phyloP scores from a whole-genome alignment of 306 rosid species.

The Prunus davidiana region DNA sequence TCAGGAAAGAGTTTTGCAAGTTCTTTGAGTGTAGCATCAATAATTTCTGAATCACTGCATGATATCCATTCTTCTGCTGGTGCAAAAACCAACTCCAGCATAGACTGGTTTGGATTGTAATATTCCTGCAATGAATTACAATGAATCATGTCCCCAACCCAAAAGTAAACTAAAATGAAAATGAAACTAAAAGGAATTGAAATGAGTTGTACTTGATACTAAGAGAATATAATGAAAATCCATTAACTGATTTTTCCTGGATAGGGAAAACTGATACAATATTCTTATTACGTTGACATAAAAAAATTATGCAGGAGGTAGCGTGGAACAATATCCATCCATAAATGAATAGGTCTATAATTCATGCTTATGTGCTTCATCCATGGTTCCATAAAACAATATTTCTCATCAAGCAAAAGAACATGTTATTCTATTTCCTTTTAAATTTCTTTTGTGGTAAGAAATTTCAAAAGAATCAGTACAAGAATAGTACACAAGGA shows the following conservation, averaged over 20 bases:
- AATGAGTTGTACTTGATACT: not conserved
- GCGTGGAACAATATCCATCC: too few species aligned
- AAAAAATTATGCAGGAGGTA: not conserved
- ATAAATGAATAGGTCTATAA: too few species aligned
- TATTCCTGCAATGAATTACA: conserved; percentile 59
- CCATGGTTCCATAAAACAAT: too few species aligned
- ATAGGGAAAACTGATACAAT: too few species aligned
- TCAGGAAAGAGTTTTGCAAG: conserved; percentile 94
- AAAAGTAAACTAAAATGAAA: not conserved
- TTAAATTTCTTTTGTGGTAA: too few species aligned
- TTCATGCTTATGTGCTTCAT: too few species aligned
- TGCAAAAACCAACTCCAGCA: conserved; percentile 98
- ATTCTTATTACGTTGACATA: not conserved
- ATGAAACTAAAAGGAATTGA: not conserved
- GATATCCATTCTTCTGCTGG: conserved; percentile 98
- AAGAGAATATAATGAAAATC: too few species aligned
- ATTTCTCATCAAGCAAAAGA: too few species aligned
- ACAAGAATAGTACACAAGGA: too few species aligned
- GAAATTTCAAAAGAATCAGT: too few species aligned
- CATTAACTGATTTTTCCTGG: too few species aligned
- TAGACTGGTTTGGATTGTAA: conserved; percentile 81
- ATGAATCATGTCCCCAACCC: conserved; percentile 8
- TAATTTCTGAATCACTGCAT: conserved; percentile 75
- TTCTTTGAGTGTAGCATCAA: conserved; percentile 88
- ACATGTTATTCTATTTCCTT: too few species aligned